phyloP scores from a whole-genome alignment of 176 grass and related monocot species.

The Triticum turgidum region DNA sequence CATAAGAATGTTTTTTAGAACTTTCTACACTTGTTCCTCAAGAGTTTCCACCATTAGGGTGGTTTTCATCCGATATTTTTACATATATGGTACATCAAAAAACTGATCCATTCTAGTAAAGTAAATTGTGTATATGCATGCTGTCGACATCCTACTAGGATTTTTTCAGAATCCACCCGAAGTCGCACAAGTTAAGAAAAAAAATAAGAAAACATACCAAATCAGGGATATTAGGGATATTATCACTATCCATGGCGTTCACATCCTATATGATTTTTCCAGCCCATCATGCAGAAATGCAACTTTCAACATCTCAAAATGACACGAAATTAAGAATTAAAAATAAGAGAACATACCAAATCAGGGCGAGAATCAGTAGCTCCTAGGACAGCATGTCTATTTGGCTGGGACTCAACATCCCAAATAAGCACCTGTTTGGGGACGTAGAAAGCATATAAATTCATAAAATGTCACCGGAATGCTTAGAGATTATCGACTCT shows the following conservation, averaged over 20 bases:
- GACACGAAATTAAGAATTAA: conserved; percentile 3
- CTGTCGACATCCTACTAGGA: background rate
- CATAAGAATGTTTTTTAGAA: background rate
- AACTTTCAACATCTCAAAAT: conserved; percentile 8
- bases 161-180: background rate
- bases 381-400: conserved; percentile 73
- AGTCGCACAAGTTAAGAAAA: conserved; percentile 3
- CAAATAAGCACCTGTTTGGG: conserved; percentile 82
- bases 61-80: background rate
- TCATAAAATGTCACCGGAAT: background rate
- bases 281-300: conserved; percentile 8
- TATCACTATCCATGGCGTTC: conserved; percentile 3
- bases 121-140: background rate
- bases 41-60: background rate
- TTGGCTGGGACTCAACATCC: conserved; percentile 89
- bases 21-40: background rate
- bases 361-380: conserved; percentile 75
- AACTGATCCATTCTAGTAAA: background rate
- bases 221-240: conserved; percentile 6
- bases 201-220: conserved; percentile 28
- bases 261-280: conserved; percentile 20
- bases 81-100: conserved; percentile 4
- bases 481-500: background rate
- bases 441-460: conserved; percentile 20
- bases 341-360: conserved; percentile 53